A percentile compares a stretch with the other conserved stretches of the same genome.
Conservation (phyloP, 495 filamentous ascomycete species). For the Hypomontagnella monticulosa region DNA sequence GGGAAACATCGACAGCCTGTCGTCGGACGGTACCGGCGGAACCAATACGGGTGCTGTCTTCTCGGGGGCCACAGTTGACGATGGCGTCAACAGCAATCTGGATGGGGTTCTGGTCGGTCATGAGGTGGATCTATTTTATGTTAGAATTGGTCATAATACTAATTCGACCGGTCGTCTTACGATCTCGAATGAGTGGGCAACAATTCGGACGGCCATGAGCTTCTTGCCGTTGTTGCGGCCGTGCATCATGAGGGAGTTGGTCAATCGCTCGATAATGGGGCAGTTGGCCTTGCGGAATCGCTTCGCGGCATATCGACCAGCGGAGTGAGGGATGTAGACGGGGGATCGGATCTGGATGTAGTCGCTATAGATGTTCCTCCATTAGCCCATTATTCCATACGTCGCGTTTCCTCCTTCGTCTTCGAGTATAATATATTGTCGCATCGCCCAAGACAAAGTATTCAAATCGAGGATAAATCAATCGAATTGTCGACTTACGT, state of each 20-base stretch:
- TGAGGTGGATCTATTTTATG: slow-evolving; percentile 88
- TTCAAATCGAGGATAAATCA: slow-evolving; percentile 18
- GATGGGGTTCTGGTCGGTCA: slow-evolving; percentile 99
- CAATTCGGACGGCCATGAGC: slow-evolving; percentile 99
- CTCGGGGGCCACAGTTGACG: slow-evolving; percentile 99
- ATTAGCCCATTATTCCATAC: slow-evolving; percentile 55
- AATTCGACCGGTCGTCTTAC: slow-evolving; percentile 57
- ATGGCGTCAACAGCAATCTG: slow-evolving; percentile 99
- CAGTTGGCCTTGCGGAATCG: slow-evolving; percentile 99
- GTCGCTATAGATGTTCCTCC: slow-evolving; percentile 71
- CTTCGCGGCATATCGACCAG: slow-evolving; percentile 98
- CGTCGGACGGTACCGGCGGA: slow-evolving; percentile 99
- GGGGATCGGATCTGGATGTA: slow-evolving; percentile 99
- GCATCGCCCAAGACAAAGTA: neutral
- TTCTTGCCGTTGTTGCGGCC: slow-evolving; percentile 99
- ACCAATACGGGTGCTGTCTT: slow-evolving; percentile 99
- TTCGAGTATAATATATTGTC: slow-evolving; percentile 22
- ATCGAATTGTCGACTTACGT: slow-evolving; percentile 74
- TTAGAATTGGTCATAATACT: slow-evolving; percentile 15
- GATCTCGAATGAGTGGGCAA: slow-evolving; percentile 99
- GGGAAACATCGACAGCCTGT: slow-evolving; percentile 99
- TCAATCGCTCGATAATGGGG: slow-evolving; percentile 99
- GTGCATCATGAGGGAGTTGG: slow-evolving; percentile 99
- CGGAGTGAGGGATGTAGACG: slow-evolving; percentile 98
- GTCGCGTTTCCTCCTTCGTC: slow-evolving; percentile 1